Evolutionary conservation across 1,139 yeast species (phyloP).

Genomic region (Hyphopichia fennica): DNA sequence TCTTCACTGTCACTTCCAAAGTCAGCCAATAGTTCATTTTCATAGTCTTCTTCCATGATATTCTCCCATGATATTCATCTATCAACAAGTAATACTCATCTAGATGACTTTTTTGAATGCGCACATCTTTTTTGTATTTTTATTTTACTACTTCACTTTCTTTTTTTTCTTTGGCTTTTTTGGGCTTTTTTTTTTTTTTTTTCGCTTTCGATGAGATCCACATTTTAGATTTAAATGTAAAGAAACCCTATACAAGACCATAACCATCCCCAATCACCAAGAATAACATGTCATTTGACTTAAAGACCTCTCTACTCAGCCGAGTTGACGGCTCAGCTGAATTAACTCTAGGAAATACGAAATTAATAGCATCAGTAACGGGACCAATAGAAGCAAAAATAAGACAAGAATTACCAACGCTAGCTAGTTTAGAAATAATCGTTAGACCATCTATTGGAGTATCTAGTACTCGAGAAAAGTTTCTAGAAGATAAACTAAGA

Average conservation of each 20-base stretch:
- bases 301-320: slow-evolving; percentile 37
- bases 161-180: no score
- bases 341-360: slow-evolving; percentile 49
- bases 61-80: no score
- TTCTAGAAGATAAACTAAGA: slow-evolving; percentile 70
- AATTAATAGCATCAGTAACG: slow-evolving; percentile 71
- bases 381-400: slow-evolving; percentile 90
- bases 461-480: slow-evolving; percentile 74
- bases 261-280: background rate
- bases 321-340: slow-evolving; percentile 83
- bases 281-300: slow-evolving; percentile 14
- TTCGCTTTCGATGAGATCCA: background rate
- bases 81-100: background rate
- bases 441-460: slow-evolving; percentile 79
- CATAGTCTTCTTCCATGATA: slow-evolving; percentile 26
- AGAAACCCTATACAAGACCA: background rate
- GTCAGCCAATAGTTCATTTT: slow-evolving; percentile 36
- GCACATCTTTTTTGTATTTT: background rate
- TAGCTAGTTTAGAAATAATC: slow-evolving; percentile 75
- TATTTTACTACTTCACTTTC: background rate
- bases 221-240: background rate
- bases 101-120: background rate
- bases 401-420: slow-evolving; percentile 82
- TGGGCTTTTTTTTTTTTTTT: slow-evolving; percentile 1
- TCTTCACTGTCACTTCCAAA: slow-evolving; percentile 22